Base-by-base conservation (phyloP, 495 filamentous ascomycete species). In the Lineolata rhizophorae region DNA sequence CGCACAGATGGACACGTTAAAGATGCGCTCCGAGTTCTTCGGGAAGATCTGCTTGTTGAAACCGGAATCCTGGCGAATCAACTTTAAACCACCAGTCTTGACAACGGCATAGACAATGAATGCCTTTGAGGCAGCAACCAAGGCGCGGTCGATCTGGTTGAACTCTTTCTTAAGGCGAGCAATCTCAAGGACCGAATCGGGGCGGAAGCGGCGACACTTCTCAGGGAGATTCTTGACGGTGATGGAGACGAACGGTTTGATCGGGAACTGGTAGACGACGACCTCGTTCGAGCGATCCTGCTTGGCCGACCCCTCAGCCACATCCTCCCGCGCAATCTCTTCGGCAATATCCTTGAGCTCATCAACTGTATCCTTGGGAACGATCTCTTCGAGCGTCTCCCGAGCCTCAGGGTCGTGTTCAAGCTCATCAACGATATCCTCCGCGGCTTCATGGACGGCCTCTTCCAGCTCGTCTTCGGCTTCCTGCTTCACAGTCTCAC, bases 141-240 rank as follows among this genome's bases (percentile, higher is more conserved):
- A 60, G 30, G 80, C 87, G 32, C 90, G 77, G 47, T 99, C 90
- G 30, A 90, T 68, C 51, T 95, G 90, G 51, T 99, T 90, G 42
- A 95, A 95, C 4, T 87, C 78, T 53, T 95, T 94, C 60, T 91
- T 91, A 33, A 94, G 62, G 25, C 80, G 70, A 24, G 85, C 84
- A 51, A 99, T 83, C 40, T 84, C 74, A 51, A 87, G 72, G 31
- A 90, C 65, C 4, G 66, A 57, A 42, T 83, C 76, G 31, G 75
- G 67, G 13, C 66, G 68, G 49, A 53, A 55, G 42, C 35, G 52
- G 48, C 38, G 52, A 46, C 34, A 47, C n/a, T 17, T 54, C 29
- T 37, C 55, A 49, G 46, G 44, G 20, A 48, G 48, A 25, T 43
- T 47, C 31, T 53, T 43, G 38, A 64, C 39, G n/a, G 51, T 44